Percentiles rank a stretch among this genome's conserved stretches.
These are phyloP conservation scores for Peziza echinospora DNA, from an alignment of 495 filamentous ascomycete genomes.

Conservation along the genomic window DNA sequence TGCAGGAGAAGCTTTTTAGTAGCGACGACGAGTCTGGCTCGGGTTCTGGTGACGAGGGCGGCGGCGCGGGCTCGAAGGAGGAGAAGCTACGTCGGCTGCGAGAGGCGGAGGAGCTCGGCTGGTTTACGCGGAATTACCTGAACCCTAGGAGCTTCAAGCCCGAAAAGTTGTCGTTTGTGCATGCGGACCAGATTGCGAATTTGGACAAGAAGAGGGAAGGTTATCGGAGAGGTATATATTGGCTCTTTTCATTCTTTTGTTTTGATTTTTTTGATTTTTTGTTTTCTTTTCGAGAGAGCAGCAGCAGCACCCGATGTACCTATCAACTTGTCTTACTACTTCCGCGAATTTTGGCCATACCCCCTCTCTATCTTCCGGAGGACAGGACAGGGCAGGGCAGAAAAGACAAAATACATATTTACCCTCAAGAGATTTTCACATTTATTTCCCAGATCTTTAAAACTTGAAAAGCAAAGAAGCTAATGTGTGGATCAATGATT, in stretches of 20 bases:
- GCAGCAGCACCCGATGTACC: too few relatives aligned
- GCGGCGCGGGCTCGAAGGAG: conserved; percentile 11
- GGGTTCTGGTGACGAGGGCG: conserved; percentile 2
- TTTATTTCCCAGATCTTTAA: too few relatives aligned
- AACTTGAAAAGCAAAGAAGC: too few relatives aligned
- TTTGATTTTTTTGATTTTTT: neutral
- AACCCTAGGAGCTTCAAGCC: conserved; percentile 16
- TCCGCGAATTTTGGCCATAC: too few relatives aligned
- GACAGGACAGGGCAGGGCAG: too few relatives aligned
- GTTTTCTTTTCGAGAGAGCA: too few relatives aligned
- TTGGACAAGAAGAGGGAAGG: conserved; percentile 8
- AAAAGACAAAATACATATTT: too few relatives aligned
- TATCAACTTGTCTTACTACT: too few relatives aligned
- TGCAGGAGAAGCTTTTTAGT: conserved; percentile 1
- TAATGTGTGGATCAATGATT: neutral
- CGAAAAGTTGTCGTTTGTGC: conserved; percentile 11
- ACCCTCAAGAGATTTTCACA: too few relatives aligned
- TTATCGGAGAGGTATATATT: conserved; percentile 10
- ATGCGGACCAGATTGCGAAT: conserved; percentile 17
- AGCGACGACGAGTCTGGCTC: conserved; percentile 5
- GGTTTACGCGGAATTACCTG: conserved; percentile 6
- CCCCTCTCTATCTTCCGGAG: too few relatives aligned
- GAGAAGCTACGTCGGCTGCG: conserved; percentile 4
- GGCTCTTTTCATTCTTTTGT: conserved; percentile 1
- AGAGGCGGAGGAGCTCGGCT: neutral